phyloP scores from a whole-genome alignment of 352 stramenopile species.

The Globisporangium uncinulatum region DNA sequence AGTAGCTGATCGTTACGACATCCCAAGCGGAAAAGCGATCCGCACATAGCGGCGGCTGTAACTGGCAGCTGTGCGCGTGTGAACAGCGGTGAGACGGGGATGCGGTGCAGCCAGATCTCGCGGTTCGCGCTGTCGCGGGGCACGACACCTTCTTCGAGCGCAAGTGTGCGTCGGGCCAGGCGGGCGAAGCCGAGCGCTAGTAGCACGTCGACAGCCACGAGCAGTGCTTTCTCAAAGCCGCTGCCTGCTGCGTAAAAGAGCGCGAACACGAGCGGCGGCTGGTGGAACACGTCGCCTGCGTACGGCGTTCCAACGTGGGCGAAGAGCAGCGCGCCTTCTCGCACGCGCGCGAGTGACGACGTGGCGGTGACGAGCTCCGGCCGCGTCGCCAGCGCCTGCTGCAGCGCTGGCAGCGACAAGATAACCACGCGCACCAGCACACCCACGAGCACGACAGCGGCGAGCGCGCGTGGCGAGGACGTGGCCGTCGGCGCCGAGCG shows the following conservation, averaged over 20 bases:
- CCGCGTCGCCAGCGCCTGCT: constrained; percentile 34
- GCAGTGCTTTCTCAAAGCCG: constrained; percentile 30
- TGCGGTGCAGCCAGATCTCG: constrained; percentile 66
- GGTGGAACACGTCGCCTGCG: constrained; percentile 75
- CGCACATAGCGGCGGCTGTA: constrained; percentile 51
- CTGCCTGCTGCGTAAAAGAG: constrained; percentile 32
- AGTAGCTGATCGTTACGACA: no score
- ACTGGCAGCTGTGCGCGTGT: constrained; percentile 30
- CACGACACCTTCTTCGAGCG: constrained; percentile 39
- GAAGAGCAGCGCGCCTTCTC: constrained; percentile 58
- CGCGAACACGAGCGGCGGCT: constrained; percentile 72
- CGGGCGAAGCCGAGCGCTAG: constrained; percentile 52
- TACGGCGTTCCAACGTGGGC: constrained; percentile 48
- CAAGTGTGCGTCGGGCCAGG: constrained; percentile 40
- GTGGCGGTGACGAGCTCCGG: constrained; percentile 65
- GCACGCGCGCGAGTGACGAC: constrained; percentile 54
- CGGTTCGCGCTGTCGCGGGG: constrained; percentile 23
- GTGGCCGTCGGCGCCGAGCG: not conserved
- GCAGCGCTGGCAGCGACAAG: constrained; percentile 26
- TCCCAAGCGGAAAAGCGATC: not conserved
- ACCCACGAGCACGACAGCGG: constrained; percentile 23
- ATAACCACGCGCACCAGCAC: constrained; percentile 31
- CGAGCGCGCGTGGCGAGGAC: constrained; percentile 9
- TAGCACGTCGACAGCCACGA: constrained; percentile 47
- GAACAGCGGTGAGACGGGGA: constrained; percentile 72